phyloP scores from a whole-genome alignment of 306 rosid species.

The Phaseolus lunatus region DNA sequence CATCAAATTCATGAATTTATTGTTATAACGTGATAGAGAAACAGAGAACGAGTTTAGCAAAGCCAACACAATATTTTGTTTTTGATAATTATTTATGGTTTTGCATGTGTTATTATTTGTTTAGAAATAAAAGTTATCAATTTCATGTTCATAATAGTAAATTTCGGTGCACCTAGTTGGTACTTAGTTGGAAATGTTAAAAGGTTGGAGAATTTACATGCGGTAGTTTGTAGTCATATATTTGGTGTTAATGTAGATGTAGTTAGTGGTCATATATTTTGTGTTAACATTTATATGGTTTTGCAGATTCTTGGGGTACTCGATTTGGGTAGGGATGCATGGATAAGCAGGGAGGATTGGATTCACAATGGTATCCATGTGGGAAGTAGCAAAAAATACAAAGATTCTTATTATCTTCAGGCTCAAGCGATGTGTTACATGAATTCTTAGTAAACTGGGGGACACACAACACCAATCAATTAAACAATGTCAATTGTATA shows the following conservation, averaged over 20 bases:
- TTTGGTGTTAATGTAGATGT: slow-evolving; percentile 54
- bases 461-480: too few species aligned
- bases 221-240: not conserved
- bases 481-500: too few species aligned
- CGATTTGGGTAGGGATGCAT: slow-evolving; percentile 87
- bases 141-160: not conserved
- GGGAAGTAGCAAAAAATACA: slow-evolving; percentile 85
- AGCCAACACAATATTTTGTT: not conserved
- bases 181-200: not conserved
- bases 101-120: not conserved
- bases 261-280: not conserved
- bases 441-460: slow-evolving; percentile 72
- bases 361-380: slow-evolving; percentile 71
- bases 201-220: not conserved
- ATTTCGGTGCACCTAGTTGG: not conserved
- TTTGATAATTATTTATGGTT: not conserved
- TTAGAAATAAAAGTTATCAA: not conserved
- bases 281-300: not conserved
- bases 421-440: slow-evolving; percentile 97
- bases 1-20: not conserved
- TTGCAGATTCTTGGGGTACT: slow-evolving; percentile 87
- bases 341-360: slow-evolving; percentile 92
- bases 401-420: slow-evolving; percentile 87
- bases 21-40: not conserved
- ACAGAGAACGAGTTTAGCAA: not conserved